Evolutionary conservation across 2,329 filamentous ascomycete species (phyloP).

Genomic region (Calonectria leucothoes): DNA sequence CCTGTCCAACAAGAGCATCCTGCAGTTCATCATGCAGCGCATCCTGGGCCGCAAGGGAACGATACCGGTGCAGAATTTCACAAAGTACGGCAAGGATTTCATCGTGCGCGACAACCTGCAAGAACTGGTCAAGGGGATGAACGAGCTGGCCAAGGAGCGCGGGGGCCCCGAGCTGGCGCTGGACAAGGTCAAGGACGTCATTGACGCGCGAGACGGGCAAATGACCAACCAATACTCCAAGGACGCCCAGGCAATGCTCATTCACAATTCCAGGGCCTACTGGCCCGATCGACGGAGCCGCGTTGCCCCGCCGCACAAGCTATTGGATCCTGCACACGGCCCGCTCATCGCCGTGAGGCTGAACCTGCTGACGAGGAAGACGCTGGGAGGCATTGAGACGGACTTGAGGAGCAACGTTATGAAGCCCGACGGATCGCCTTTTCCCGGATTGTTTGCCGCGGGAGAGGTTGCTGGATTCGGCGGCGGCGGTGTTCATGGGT

Average conservation of each 20-base stretch:
- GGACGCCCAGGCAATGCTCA: constrained; percentile 72
- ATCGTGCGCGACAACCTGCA: constrained; percentile 66
- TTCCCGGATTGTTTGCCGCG: constrained; percentile 68
- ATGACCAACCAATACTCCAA: constrained; percentile 68
- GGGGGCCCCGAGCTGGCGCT: constrained; percentile 61
- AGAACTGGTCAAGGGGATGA: constrained; percentile 69
- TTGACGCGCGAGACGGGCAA: constrained; percentile 67
- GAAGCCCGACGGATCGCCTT: constrained; percentile 57
- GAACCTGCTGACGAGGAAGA: constrained; percentile 72
- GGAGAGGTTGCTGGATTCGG: constrained; percentile 72
- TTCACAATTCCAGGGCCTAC: constrained; percentile 66
- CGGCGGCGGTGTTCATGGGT: constrained; percentile 71
- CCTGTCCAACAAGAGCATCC: constrained; percentile 66
- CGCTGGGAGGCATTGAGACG: constrained; percentile 70
- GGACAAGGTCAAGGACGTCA: constrained; percentile 55
- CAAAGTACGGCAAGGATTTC: constrained; percentile 69
- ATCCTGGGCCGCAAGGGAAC: constrained; percentile 65
- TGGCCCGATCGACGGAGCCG: constrained; percentile 64
- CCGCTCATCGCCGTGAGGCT: constrained; percentile 71
- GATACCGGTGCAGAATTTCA: constrained; percentile 66
- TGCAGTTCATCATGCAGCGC: constrained; percentile 63
- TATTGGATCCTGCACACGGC: constrained; percentile 66
- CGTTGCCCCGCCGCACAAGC: constrained; percentile 63
- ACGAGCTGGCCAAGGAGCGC: constrained; percentile 60
- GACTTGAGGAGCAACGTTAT: constrained; percentile 68